Base-by-base conservation (phyloP, 495 filamentous ascomycete species). In the Cairneyella variabilis region DNA sequence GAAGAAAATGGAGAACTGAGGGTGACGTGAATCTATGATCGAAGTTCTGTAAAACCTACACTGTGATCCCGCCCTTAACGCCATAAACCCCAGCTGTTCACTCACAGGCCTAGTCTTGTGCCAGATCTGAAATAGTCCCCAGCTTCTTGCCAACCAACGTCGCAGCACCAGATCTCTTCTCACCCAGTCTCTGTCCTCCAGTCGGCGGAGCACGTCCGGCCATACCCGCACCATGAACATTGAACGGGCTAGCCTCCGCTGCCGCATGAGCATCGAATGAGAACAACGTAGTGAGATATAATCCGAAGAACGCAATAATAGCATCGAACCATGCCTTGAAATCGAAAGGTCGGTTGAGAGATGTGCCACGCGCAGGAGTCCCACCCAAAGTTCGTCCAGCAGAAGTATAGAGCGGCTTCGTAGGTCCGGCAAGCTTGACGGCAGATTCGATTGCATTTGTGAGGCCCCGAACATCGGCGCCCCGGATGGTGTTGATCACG, bases 401-500 rank as follows among this genome's bases (percentile, higher is more conserved):
- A 2, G 66, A 64, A 0, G 62, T 71, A 21, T 69, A 76, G 0
- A 65, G 59, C 1, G 67, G 62, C n/a, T 54, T 54, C 0, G 64
- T 58, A 0, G 68, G 58, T n/a, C 71, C 71, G 2, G 76, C 79
- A 9, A 77, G 68, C 53, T 76, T 75, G 22, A 82, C 84, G 41
- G 92, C 85, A 67, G 86, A 85, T 54, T 85, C 83, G 56, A 97
- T 83, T 1, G 85, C 86, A 46, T 83, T 74, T 56, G 81, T 85
- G 17, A 98, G 79, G 53, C 83, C 81, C 14, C 78, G 71, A 1
- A 81, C 78, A 71, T 96, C 82, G 26, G 91, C 91, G 64, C 93
- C 93, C 53, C 76, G 76, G 52, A 97, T 81, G 25, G 84, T 89
- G 39, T 86, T 75, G 51, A 82, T 79, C 46, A 86, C 80, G 51